A percentile compares a stretch with the other conserved stretches of the same genome.
phyloP scores from a whole-genome alignment of 768 basidiomycete species.

The Mycena sanguinolenta region DNA sequence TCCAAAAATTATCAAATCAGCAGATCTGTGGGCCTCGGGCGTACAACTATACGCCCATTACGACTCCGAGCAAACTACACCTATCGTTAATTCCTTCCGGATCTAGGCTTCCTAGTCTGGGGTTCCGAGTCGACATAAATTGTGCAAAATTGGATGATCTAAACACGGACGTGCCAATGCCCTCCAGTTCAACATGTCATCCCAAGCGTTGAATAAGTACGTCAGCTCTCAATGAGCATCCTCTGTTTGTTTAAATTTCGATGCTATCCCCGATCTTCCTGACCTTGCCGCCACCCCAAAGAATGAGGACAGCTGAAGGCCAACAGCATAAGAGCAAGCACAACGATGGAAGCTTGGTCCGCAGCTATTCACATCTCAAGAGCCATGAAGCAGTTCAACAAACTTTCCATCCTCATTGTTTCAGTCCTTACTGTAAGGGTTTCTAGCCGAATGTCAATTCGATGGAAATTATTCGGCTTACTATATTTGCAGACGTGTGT shows the following conservation, averaged over 20 bases:
- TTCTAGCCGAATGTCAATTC: not conserved
- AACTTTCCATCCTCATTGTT: not conserved
- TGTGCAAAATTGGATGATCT: too few species aligned
- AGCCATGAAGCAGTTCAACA: slow-evolving; percentile 3
- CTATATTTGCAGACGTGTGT: not conserved
- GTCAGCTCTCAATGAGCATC: too few species aligned
- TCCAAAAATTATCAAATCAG: too few species aligned
- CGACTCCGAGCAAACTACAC: too few species aligned
- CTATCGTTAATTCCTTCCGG: too few species aligned
- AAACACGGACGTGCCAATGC: too few species aligned
- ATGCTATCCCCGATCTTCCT: slow-evolving; percentile 5
- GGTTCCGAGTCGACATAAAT: too few species aligned
- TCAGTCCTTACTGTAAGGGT: not conserved
- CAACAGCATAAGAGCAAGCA: slow-evolving; percentile 3
- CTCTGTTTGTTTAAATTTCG: not conserved
- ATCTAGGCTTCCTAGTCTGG: too few species aligned
- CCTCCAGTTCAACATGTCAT: too few species aligned
- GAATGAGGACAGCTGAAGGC: not conserved
- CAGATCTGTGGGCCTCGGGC: too few species aligned
- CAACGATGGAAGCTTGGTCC: not conserved
- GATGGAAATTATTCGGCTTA: slow-evolving; percentile 1
- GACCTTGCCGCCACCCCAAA: not conserved
- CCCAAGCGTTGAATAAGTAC: too few species aligned
- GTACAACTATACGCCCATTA: too few species aligned
- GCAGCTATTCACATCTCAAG: not conserved